phyloP scores from a whole-genome alignment of 2,329 filamentous ascomycete species.

The Penicillium brasilianum region DNA sequence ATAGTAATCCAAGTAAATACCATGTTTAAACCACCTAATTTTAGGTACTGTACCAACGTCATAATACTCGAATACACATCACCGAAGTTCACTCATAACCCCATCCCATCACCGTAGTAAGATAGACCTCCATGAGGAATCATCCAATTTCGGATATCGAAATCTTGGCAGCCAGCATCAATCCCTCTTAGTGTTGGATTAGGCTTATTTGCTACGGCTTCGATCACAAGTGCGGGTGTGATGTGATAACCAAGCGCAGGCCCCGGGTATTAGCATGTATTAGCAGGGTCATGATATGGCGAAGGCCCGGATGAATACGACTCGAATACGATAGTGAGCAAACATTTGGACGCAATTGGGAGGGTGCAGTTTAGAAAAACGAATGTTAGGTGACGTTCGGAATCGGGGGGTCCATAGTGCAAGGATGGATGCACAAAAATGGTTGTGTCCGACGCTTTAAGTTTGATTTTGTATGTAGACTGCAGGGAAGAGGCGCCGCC shows the following conservation, averaged over 20 bases:
- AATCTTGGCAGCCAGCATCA: background rate
- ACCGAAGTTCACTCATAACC: background rate
- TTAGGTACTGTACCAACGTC: no score
- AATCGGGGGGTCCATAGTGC: background rate
- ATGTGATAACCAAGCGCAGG: constrained; percentile 13
- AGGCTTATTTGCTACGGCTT: constrained; percentile 2
- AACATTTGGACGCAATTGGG: constrained; percentile 2
- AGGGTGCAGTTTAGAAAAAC: background rate
- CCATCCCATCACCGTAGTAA: background rate
- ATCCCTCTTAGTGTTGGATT: background rate
- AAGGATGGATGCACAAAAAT: background rate
- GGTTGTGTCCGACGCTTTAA: no score
- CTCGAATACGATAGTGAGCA: background rate
- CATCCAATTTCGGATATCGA: background rate
- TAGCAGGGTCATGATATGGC: background rate
- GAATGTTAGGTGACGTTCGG: background rate
- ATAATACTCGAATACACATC: background rate
- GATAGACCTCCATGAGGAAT: background rate
- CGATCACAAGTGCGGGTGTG: background rate
- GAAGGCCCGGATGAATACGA: background rate
- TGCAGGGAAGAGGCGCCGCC: background rate
- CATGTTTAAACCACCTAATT: no score
- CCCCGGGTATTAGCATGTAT: constrained; percentile 14
- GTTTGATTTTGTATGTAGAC: background rate
- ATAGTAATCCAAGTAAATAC: no score